Conservation (phyloP, 2,329 filamentous ascomycete species). For the Calonectria fujianensis region DNA sequence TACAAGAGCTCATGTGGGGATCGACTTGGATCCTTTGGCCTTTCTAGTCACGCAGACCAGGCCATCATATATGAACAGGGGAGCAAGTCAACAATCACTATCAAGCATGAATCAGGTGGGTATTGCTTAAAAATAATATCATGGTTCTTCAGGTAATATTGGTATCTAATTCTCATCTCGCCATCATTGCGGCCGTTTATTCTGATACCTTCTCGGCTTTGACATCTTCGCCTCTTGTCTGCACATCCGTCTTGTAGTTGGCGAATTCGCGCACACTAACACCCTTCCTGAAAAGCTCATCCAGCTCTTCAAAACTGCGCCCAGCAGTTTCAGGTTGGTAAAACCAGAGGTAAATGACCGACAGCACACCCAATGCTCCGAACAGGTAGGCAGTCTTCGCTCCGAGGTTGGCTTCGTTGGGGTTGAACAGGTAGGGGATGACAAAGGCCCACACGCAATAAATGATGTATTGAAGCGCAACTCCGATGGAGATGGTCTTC, state of each 20-base stretch:
- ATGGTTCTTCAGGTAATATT: background rate
- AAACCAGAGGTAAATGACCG: conserved; percentile 42
- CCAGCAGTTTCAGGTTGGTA: conserved; percentile 47
- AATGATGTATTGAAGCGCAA: conserved; percentile 38
- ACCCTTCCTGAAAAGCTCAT: conserved; percentile 41
- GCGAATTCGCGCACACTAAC: conserved; percentile 38
- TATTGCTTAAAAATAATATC: background rate
- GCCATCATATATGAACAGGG: background rate
- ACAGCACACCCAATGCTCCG: conserved; percentile 37
- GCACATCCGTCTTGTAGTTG: conserved; percentile 40
- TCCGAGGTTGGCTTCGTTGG: conserved; percentile 41
- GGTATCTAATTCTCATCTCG: background rate
- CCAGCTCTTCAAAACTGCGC: conserved; percentile 46
- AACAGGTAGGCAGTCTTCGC: conserved; percentile 44
- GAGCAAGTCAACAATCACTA: background rate
- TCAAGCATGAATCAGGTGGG: background rate
- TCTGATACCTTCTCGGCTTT: background rate
- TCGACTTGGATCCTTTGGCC: too few relatives aligned
- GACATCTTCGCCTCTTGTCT: conserved; percentile 25
- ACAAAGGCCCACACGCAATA: conserved; percentile 44
- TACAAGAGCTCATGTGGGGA: background rate
- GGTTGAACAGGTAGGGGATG: conserved; percentile 44
- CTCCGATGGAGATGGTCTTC: conserved; percentile 60
- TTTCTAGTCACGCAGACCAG: too few relatives aligned
- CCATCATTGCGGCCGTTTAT: background rate